Percentiles rank a stretch among this genome's conserved stretches.
Evolutionary conservation across 257 asterid species (phyloP).

Genomic region (Nicotiana sylvestris): DNA sequence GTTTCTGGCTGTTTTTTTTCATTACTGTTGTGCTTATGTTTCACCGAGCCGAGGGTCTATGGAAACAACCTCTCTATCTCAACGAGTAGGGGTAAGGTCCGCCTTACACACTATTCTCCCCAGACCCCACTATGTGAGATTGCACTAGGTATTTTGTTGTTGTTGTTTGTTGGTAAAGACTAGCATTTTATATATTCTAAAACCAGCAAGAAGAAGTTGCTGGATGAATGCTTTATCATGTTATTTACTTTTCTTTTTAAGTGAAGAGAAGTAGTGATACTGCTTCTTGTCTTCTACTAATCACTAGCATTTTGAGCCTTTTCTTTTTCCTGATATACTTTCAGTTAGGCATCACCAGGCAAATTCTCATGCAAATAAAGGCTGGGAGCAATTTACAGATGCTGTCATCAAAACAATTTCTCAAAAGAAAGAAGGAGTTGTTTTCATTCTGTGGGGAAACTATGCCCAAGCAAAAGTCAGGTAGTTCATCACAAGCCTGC

Average conservation of each 20-base stretch:
- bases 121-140: too few species aligned
- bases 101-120: too few species aligned
- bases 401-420: slow-evolving; percentile 82
- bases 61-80: too few species aligned
- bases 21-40: too few species aligned
- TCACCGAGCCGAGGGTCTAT: too few species aligned
- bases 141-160: too few species aligned
- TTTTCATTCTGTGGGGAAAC: slow-evolving; percentile 98
- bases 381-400: slow-evolving; percentile 99
- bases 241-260: not conserved
- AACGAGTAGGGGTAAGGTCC: too few species aligned
- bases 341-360: slow-evolving; percentile 89
- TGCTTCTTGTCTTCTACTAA: not conserved
- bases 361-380: slow-evolving; percentile 89
- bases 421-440: slow-evolving; percentile 70
- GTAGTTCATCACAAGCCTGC: slow-evolving; percentile 30
- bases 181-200: too few species aligned
- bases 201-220: too few species aligned
- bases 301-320: not conserved
- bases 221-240: not conserved
- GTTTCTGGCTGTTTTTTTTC: too few species aligned
- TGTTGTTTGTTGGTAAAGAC: too few species aligned
- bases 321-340: slow-evolving; percentile 7
- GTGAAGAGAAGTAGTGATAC: not conserved
- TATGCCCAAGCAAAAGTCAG: slow-evolving; percentile 89